Conservation (phyloP, 2,329 filamentous ascomycete species). For the Zopfia rhizophila region DNA sequence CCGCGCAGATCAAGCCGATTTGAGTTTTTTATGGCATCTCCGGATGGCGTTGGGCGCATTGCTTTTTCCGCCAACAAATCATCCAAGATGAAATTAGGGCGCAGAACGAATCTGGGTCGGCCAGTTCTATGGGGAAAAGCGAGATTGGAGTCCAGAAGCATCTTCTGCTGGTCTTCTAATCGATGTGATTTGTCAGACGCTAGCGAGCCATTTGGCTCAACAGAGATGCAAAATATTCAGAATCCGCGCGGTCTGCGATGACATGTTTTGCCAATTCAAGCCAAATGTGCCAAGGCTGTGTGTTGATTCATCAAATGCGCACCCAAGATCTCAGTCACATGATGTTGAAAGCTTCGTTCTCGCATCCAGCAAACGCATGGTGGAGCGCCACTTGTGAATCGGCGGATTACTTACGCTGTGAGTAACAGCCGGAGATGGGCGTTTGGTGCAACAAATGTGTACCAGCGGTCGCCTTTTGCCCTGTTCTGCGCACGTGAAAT, state of each 20-base stretch:
- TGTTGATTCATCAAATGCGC: conserved; percentile 8
- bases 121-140: conserved; percentile 16
- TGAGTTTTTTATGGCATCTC: conserved; percentile 47
- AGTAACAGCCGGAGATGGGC: conserved; percentile 1
- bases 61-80: conserved; percentile 24
- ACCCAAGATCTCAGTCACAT: conserved; percentile 10
- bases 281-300: conserved; percentile 18
- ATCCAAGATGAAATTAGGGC: conserved; percentile 17
- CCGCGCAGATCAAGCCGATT: conserved; percentile 74
- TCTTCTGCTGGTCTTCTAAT: conserved; percentile 6
- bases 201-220: conserved; percentile 11
- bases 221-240: conserved; percentile 12
- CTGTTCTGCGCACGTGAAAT: conserved; percentile 31
- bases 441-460: conserved; percentile 1
- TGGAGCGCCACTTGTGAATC: conserved; percentile 2
- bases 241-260: conserved; percentile 5
- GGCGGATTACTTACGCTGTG: too few species aligned
- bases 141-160: conserved; percentile 23
- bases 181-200: conserved; percentile 9
- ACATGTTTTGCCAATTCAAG: conserved; percentile 8
- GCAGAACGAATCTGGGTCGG: conserved; percentile 8
- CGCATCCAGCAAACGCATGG: background rate
- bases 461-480: conserved; percentile 11
- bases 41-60: conserved; percentile 20
- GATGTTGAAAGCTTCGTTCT: conserved; percentile 3